A percentile compares a stretch with the other conserved stretches of the same genome.
Evolutionary conservation across 2,329 filamentous ascomycete genomes (phyloP).

Genomic region (Claviceps cyperi): DNA sequence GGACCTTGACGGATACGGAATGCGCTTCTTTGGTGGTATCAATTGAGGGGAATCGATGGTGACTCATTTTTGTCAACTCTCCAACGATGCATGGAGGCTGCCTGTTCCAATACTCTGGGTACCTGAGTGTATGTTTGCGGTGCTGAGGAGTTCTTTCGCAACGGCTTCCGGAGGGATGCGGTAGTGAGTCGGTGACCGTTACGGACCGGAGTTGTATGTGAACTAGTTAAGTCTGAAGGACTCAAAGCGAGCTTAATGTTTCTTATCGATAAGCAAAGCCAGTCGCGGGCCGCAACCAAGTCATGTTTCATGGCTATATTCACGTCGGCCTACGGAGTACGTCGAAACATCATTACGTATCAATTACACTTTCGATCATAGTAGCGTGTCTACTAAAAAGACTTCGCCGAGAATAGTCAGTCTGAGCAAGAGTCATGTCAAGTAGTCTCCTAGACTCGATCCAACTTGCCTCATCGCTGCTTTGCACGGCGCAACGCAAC

Average conservation of each 20-base stretch:
- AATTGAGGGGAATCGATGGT: conserved; percentile 42
- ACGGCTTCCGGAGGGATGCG: too few relatives aligned
- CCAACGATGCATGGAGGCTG: not conserved
- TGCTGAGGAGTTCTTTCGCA: not conserved
- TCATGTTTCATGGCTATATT: not conserved
- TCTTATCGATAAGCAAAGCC: conserved; percentile 5
- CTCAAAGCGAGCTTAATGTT: not conserved
- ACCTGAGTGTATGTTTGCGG: not conserved
- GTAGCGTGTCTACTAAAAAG: not conserved
- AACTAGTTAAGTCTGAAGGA: not conserved
- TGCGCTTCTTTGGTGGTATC: conserved; percentile 59
- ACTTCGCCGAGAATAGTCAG: too few relatives aligned
- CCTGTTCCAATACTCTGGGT: not conserved
- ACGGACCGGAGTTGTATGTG: not conserved
- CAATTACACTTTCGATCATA: not conserved
- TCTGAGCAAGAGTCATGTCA: not conserved
- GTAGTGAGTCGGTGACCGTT: too few relatives aligned
- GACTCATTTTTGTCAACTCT: conserved; percentile 30
- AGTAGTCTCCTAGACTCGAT: not conserved
- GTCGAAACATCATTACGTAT: not conserved
- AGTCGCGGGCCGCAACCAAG: not conserved
- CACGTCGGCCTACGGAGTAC: not conserved
- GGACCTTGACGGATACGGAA: conserved; percentile 63
- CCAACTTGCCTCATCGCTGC: not conserved
- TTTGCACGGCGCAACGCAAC: not conserved